Percentiles rank a stretch among this genome's conserved stretches.
These are phyloP conservation scores for Dactylellina sp. DNA, from an alignment of 2,329 filamentous ascomycete genomes.

Conservation along the genomic window DNA sequence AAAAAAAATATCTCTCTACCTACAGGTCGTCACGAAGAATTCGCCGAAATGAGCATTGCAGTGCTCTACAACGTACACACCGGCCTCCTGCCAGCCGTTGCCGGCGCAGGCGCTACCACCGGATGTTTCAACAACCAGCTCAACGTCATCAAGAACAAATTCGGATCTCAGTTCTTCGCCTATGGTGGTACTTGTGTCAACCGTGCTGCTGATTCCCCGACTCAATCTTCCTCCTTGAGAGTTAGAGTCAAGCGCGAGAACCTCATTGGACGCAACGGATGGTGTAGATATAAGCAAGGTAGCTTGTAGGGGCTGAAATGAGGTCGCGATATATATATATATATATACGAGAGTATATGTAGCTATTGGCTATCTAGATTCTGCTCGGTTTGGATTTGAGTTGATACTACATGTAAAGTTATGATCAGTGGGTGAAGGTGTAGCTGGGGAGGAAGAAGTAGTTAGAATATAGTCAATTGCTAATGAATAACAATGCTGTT, in stretches of 20 bases:
- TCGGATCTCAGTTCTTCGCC: slow-evolving; percentile 25
- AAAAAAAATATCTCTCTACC: not conserved
- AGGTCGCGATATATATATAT: not conserved
- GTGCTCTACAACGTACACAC: slow-evolving; percentile 42
- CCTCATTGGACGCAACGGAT: slow-evolving; percentile 29
- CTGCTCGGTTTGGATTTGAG: too few species aligned
- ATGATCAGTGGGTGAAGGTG: too few species aligned
- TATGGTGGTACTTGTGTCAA: slow-evolving; percentile 43
- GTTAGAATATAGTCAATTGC: too few species aligned
- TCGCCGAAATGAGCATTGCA: slow-evolving; percentile 39
- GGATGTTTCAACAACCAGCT: slow-evolving; percentile 47
- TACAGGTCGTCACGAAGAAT: slow-evolving; percentile 41
- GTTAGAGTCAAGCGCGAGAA: slow-evolving; percentile 34
- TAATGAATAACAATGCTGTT: too few species aligned
- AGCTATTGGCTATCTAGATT: too few species aligned
- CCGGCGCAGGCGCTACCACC: slow-evolving; percentile 27
- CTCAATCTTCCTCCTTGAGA: slow-evolving; percentile 16
- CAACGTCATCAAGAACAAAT: slow-evolving; percentile 31
- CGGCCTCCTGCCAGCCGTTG: slow-evolving; percentile 32
- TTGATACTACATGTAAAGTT: too few species aligned
- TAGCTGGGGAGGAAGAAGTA: too few species aligned
- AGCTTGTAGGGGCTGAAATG: slow-evolving; percentile 3
- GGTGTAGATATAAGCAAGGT: slow-evolving; percentile 34
- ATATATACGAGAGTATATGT: not conserved
- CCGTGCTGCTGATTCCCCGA: slow-evolving; percentile 25